Evolutionary conservation across 73 alveolate genomes (phyloP).

Genomic region (Blepharisma stoltei): DNA sequence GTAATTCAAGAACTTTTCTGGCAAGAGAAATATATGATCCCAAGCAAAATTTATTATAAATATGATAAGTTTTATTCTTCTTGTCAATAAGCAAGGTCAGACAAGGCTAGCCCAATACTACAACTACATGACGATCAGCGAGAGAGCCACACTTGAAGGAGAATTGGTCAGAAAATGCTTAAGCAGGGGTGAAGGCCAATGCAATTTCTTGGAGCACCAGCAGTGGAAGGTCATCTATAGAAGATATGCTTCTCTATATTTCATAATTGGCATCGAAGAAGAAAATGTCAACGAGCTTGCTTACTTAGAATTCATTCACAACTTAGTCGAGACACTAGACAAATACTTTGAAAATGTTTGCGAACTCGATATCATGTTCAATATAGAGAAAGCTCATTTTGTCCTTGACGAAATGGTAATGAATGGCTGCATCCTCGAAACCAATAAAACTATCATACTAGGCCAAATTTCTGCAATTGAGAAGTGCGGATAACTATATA

Average conservation of each 20-base stretch:
- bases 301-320: constrained; percentile 95
- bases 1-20: too few relatives aligned
- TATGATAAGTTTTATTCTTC: constrained; percentile 93
- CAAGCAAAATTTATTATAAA: neutral
- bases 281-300: constrained; percentile 88
- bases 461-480: constrained; percentile 59
- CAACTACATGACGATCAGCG: constrained; percentile 87
- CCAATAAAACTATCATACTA: constrained; percentile 83
- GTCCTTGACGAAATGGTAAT: constrained; percentile 96
- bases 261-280: constrained; percentile 83
- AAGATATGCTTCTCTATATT: constrained; percentile 97
- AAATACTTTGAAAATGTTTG: constrained; percentile 96
- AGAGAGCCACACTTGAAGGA: constrained; percentile 94
- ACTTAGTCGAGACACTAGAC: constrained; percentile 71
- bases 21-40: too few relatives aligned
- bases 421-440: constrained; percentile 94
- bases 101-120: constrained; percentile 74
- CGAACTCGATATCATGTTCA: constrained; percentile 82
- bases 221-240: constrained; percentile 77
- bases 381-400: constrained; percentile 96
- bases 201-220: constrained; percentile 96
- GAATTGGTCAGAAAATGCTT: constrained; percentile 95
- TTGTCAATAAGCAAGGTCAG: constrained; percentile 98
- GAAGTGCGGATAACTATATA: constrained; percentile 36
- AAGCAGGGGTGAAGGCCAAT: constrained; percentile 84